Evolutionary conservation across 2,329 filamentous ascomycete species (phyloP), one percentile per base, ranked within the genome.

Genomic region (Helotiales sp.): DNA sequence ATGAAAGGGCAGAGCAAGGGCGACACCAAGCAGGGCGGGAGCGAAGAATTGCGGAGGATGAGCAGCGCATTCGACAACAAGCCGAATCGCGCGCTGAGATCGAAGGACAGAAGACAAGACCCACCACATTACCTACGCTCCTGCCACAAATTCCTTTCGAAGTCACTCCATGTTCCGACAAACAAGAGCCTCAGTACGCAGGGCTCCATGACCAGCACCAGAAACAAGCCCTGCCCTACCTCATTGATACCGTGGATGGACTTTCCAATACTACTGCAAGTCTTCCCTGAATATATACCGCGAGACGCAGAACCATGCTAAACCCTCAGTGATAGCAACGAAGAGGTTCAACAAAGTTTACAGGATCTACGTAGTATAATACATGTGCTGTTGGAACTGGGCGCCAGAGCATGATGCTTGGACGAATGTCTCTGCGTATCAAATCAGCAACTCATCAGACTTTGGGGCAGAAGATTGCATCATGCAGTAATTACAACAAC

Each of bases 111-210:
- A 65, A 61, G 66, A 68, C 61, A 60, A 70, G 60, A 67, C 64
- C 49, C 1, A 72, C 65, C 54, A 71, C 66, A 62, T 71, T 71
- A 72, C 63, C 54, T 72, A 69, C 65, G 61, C 54, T 40, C 60
- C 61, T 72, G 66, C 57, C 65, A 72, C 45, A 70, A 60, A 57
- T 34, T 69, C 45, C 68, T 72, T 61, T 72, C 66, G 63, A 72
- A 70, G 63, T 66, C 67, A 64, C 69, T 73, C 49, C 59, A 50
- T 67, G 66, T 72, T 68, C 66, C 72, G 64, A 72, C 65, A 65
- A 69, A 73, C 63, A 72, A 72, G 64, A 72, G 69, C 43, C 69
- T 73, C 47, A 72, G 70, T n/a, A 71, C 69, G 32, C 64, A 73
- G 61, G 70, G 71, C 57, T 72, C 70, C 40, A 71, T 73, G 37